Percentiles rank a stretch among this genome's conserved stretches.
Evolutionary conservation across 768 basidiomycete genomes (phyloP).

Genomic region (Lepiota venenata): DNA sequence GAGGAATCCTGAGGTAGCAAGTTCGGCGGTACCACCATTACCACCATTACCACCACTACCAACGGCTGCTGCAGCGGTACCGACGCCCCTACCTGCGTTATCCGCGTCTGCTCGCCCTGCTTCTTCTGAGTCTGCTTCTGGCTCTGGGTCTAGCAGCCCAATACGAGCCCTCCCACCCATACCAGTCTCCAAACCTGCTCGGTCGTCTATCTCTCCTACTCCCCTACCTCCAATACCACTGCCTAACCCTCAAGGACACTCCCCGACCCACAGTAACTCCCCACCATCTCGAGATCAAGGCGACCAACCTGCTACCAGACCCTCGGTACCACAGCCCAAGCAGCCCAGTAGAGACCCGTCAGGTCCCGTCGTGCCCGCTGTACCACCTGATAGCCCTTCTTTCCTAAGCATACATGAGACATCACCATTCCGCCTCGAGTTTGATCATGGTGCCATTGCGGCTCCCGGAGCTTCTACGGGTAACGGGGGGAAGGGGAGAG

Average conservation of each 20-base stretch:
- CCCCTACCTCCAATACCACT: constrained; percentile 4
- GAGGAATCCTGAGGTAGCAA: not conserved
- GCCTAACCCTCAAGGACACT: not conserved
- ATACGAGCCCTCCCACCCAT: constrained; percentile 11
- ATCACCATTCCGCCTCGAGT: constrained; percentile 48
- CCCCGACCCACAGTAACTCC: not conserved
- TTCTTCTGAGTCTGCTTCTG: not conserved
- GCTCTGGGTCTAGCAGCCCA: not conserved
- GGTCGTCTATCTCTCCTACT: not conserved
- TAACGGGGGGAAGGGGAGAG: not conserved
- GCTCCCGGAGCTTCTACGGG: not conserved
- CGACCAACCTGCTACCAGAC: too few relatives aligned
- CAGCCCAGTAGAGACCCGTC: not conserved
- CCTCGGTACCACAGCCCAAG: not conserved
- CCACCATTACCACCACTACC: not conserved
- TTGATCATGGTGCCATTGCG: constrained; percentile 17
- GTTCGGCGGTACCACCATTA: too few relatives aligned
- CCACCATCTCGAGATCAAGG: not conserved
- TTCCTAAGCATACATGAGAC: constrained; percentile 34
- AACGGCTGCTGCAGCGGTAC: not conserved
- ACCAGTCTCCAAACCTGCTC: not conserved
- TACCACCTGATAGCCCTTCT: not conserved
- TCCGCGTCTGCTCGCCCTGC: too few relatives aligned
- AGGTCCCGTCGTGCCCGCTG: not conserved
- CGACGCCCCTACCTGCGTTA: too few relatives aligned